A percentile compares a stretch with the other conserved stretches of the same genome.
Conservation (phyloP, 1,139 yeast species). For the Suhomyces chickasaworum region DNA sequence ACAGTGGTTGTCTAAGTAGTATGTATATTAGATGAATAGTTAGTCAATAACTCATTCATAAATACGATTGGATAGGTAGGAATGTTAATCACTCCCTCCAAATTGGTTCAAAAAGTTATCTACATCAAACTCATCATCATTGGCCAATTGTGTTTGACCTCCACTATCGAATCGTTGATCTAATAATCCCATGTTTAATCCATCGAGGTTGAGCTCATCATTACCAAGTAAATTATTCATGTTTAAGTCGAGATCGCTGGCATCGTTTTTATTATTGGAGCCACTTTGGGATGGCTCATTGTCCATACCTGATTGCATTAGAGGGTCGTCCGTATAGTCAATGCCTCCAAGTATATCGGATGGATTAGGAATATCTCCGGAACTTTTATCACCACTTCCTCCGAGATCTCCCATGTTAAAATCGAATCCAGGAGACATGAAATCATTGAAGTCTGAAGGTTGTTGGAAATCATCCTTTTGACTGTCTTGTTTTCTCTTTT, state of each 20-base stretch:
- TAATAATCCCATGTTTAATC: constrained; percentile 45
- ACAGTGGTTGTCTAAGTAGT: not conserved
- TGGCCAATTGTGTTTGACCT: constrained; percentile 25
- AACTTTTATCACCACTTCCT: constrained; percentile 13
- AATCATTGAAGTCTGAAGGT: constrained; percentile 18
- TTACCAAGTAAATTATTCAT: constrained; percentile 46
- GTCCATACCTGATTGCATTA: constrained; percentile 9
- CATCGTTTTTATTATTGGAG: constrained; percentile 3
- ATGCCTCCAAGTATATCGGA: constrained; percentile 42
- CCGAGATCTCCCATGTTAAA: constrained; percentile 31
- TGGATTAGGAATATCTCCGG: constrained; percentile 38
- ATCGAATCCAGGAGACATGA: constrained; percentile 34
- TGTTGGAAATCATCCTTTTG: constrained; percentile 14
- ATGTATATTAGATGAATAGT: constrained; percentile 2
- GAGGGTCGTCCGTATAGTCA: constrained; percentile 26
- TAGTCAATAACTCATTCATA: constrained; percentile 5
- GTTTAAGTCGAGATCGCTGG: constrained; percentile 34
- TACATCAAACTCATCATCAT: constrained; percentile 47
- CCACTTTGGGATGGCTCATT: constrained; percentile 3
- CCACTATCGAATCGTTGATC: constrained; percentile 36
- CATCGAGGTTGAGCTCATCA: constrained; percentile 48
- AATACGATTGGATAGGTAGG: not conserved
- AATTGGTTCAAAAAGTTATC: constrained; percentile 51
- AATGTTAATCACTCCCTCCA: constrained; percentile 26
- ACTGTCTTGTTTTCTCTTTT: constrained; percentile 13